A percentile compares a stretch with the other conserved stretches of the same genome.
Conservation (phyloP, 257 asterid genomes). For the Solanum clarkiae region DNA sequence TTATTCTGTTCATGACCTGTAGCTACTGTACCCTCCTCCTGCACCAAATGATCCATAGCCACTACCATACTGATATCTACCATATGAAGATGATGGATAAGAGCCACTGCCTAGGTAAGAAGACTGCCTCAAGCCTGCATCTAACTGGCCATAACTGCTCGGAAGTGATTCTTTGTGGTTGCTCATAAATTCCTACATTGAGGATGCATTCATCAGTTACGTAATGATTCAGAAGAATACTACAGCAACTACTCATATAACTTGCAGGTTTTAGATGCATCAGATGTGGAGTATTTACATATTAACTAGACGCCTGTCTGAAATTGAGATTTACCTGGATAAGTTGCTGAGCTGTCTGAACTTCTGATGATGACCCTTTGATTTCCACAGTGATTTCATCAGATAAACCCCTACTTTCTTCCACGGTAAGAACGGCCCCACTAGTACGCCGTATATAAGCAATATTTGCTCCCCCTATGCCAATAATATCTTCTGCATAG, state of each 20-base stretch:
- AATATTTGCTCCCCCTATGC: conserved; percentile 66
- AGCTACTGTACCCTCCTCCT: conserved; percentile 50
- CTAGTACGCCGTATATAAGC: conserved; percentile 71
- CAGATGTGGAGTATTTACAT: neutral
- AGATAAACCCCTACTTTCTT: conserved; percentile 58
- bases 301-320: neutral
- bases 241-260: neutral
- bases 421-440: conserved; percentile 73
- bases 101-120: conserved; percentile 43
- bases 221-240: neutral
- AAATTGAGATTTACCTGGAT: conserved; percentile 41
- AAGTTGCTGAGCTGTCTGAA: conserved; percentile 77
- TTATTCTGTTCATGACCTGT: conserved; percentile 28
- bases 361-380: conserved; percentile 75
- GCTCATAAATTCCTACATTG: neutral
- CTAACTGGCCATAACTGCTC: conserved; percentile 8
- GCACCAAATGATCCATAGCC: conserved; percentile 53
- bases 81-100: conserved; percentile 29
- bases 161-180: conserved; percentile 3
- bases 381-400: conserved; percentile 87
- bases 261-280: neutral
- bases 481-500: conserved; percentile 88
- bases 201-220: neutral
- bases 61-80: conserved; percentile 44
- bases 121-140: conserved; percentile 25